Base-by-base conservation (phyloP, 352 stramenopile species). In the Pythium coloratum region DNA sequence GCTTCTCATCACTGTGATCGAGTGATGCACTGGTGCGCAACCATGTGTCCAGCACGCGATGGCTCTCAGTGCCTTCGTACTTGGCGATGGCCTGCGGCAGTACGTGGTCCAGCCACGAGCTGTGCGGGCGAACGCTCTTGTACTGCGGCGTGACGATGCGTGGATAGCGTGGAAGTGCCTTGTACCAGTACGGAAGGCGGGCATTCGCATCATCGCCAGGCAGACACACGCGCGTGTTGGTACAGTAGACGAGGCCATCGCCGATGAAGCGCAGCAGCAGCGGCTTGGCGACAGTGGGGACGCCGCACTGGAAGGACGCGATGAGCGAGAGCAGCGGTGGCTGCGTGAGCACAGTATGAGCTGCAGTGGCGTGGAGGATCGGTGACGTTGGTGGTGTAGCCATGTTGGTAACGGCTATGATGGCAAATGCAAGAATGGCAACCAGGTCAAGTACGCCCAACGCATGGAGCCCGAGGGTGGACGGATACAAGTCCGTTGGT, bases 251-350 rank as follows among this genome's bases (percentile, higher is more conserved):
- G 38, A 64, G 36, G 1, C 55, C 55, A 16, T 69, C 63, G 28
- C 2, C 55, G 20, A 69, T 36, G 34, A 51, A 61, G 9, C 55
- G 55, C 9, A 24, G 20, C 14, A 64, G 14, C 2, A 69, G 36
- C 24, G 56, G 47, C 28, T 30, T n/a, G 34, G 20, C 36, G 32
- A 53, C 54, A 34, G 40, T 30, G 24, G 55, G 62, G 9, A 50
- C n/a, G 14, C 62, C 62, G 33, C 44, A 55, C 44, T 69, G 62
- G 54, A 69, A 69, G 6, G 54, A 63, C 44, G 55, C 46, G 44
- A 69, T 53, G 46, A 63, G 54, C 54, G 54, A 46, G 7, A 70
- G 49, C 47, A 70, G 57, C 34, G 58, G 16, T 14, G 42, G 63
- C 30, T 67, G 51, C 40, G 61, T 62, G 8, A 67, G 61, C 28